Percentiles rank a stretch among this genome's conserved stretches.
phyloP scores from a whole-genome alignment of 192 early-diverging fungal species.

The Mycoemilia scoparia region DNA sequence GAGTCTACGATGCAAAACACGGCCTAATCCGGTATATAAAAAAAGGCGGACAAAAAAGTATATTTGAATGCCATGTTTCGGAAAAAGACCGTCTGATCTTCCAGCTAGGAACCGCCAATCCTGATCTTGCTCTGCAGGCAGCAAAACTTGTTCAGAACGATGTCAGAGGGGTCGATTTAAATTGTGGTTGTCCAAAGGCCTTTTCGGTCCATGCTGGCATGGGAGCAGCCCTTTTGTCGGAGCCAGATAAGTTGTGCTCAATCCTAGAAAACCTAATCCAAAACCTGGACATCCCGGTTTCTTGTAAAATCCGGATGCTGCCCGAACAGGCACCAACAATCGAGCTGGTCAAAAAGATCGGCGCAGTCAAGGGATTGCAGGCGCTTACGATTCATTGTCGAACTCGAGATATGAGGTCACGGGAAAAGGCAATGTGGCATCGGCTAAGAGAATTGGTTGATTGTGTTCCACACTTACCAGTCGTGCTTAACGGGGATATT shows the following conservation, averaged over 20 bases:
- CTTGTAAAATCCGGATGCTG: conserved; percentile 75
- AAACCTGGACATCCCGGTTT: conserved; percentile 56
- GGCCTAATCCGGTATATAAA: conserved; percentile 66
- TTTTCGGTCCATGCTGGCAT: conserved; percentile 88
- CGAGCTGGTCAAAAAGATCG: conserved; percentile 58
- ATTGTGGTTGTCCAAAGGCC: conserved; percentile 94
- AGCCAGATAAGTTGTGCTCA: conserved; percentile 64
- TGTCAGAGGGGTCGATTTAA: conserved; percentile 82
- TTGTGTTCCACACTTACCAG: conserved; percentile 47
- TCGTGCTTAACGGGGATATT: conserved; percentile 90
- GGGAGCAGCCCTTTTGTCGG: conserved; percentile 76
- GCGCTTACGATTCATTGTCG: conserved; percentile 84
- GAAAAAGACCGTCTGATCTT: conserved; percentile 71
- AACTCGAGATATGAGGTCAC: conserved; percentile 57
- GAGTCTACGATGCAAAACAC: conserved; percentile 48
- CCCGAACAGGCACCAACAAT: conserved; percentile 61
- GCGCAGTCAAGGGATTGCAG: conserved; percentile 66
- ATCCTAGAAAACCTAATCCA: conserved; percentile 58
- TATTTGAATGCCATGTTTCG: conserved; percentile 54
- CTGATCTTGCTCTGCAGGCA: conserved; percentile 69
- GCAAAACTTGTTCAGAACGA: conserved; percentile 71
- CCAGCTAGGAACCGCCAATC: conserved; percentile 81
- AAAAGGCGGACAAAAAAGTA: conserved; percentile 29
- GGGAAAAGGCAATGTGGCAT: conserved; percentile 68
- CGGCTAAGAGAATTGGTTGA: conserved; percentile 53